Conservation (phyloP, 768 basidiomycete species). For the Macrolepiota albuminosa region DNA sequence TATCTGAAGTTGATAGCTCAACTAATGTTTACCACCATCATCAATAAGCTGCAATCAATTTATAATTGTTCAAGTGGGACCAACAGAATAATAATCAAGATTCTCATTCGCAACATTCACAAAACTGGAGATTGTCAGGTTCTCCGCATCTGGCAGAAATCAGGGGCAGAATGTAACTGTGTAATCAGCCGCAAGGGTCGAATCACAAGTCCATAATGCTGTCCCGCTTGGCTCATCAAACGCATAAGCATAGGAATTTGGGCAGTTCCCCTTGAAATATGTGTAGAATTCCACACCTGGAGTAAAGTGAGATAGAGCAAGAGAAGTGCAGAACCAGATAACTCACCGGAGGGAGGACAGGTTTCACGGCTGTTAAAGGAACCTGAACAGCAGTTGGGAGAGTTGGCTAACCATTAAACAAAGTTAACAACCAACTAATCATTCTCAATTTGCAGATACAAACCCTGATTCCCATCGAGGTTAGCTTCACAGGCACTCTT, state of each 20-base stretch:
- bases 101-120: too few species aligned
- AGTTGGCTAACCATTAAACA: slow-evolving; percentile 18
- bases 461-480: slow-evolving; percentile 25
- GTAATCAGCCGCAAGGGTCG: not conserved
- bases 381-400: slow-evolving; percentile 33
- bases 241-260: not conserved
- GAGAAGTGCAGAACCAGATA: slow-evolving; percentile 14
- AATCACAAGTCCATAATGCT: not conserved
- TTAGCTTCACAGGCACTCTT: slow-evolving; percentile 43
- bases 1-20: too few species aligned
- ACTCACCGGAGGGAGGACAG: slow-evolving; percentile 28
- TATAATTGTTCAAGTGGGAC: too few species aligned
- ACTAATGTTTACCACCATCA: too few species aligned
- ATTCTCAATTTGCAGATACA: not conserved
- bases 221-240: not conserved
- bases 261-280: not conserved
- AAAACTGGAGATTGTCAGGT: too few species aligned
- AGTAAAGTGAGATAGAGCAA: slow-evolving; percentile 14
- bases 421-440: not conserved
- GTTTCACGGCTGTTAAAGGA: slow-evolving; percentile 27
- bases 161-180: not conserved
- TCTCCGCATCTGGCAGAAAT: too few species aligned
- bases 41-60: too few species aligned
- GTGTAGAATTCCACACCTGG: too few species aligned
- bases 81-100: too few species aligned